Evolutionary conservation across 2,329 filamentous ascomycete species (phyloP).

Genomic region (Clonostachys rosea): DNA sequence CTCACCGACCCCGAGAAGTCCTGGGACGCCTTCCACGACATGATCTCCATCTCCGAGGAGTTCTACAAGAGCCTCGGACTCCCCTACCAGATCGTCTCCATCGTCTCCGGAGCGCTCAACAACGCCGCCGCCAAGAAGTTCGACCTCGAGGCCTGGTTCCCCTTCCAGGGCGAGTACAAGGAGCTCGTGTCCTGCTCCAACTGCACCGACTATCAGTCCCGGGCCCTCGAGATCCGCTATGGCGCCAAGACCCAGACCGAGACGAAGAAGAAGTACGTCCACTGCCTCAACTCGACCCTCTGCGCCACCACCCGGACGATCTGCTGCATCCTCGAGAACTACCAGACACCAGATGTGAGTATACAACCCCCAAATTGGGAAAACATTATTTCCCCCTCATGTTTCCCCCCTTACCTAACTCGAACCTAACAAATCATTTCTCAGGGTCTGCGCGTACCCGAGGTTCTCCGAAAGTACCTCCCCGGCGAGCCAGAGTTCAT

Average conservation of each 20-base stretch:
- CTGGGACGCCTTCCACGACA: constrained; percentile 89
- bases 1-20: constrained; percentile 83
- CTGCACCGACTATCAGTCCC: constrained; percentile 95
- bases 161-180: constrained; percentile 96
- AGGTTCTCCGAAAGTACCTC: constrained; percentile 83
- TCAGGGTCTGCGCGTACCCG: constrained; percentile 73
- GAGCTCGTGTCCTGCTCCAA: constrained; percentile 97
- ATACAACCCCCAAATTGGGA: constrained; percentile 3
- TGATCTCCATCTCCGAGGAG: constrained; percentile 87
- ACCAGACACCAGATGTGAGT: constrained; percentile 79
- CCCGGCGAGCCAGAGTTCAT: constrained; percentile 87
- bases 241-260: constrained; percentile 84
- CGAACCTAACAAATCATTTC: too few relatives aligned
- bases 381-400: too few relatives aligned
- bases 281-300: constrained; percentile 85
- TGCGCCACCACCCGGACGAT: constrained; percentile 89
- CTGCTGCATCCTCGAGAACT: constrained; percentile 95
- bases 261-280: constrained; percentile 84
- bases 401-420: too few relatives aligned
- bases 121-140: constrained; percentile 77
- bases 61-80: constrained; percentile 90
- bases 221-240: constrained; percentile 88
- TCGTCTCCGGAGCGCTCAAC: constrained; percentile 94
- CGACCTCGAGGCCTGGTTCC: constrained; percentile 95
- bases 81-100: constrained; percentile 87